A percentile compares a stretch with the other conserved stretches of the same genome.
phyloP scores from a whole-genome alignment of 2,329 filamentous ascomycete species.

The Epicoccum sorghinum region DNA sequence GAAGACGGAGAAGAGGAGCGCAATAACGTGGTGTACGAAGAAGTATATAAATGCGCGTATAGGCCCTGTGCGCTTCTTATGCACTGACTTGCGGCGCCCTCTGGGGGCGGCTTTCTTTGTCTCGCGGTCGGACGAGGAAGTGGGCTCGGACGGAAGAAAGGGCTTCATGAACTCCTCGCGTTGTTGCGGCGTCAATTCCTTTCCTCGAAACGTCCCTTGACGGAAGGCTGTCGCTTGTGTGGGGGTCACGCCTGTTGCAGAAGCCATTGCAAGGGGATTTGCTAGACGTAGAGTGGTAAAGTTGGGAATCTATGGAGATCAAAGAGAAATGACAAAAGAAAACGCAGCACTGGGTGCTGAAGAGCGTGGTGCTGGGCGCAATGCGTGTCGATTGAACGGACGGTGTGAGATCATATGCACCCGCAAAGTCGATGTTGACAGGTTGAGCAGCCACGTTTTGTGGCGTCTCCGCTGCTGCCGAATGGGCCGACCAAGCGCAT shows the following conservation, averaged over 20 bases:
- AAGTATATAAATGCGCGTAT: conserved; percentile 68
- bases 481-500: conserved; percentile 30
- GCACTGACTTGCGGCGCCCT: conserved; percentile 28
- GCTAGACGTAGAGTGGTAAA: conserved; percentile 10
- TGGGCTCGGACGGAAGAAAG: conserved; percentile 58
- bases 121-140: conserved; percentile 25
- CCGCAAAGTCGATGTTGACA: conserved; percentile 20
- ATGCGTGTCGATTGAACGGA: conserved; percentile 17
- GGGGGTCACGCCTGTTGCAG: conserved; percentile 38
- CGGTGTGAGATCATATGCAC: conserved; percentile 24
- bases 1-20: conserved; percentile 86
- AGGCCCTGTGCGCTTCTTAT: conserved; percentile 59
- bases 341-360: neutral
- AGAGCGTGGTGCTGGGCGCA: neutral
- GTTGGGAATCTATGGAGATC: neutral
- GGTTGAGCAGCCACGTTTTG: conserved; percentile 38
- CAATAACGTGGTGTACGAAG: conserved; percentile 71
- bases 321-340: conserved; percentile 2
- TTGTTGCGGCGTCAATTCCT: conserved; percentile 52
- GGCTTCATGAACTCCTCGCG: conserved; percentile 59
- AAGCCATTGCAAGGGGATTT: conserved; percentile 36
- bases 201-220: conserved; percentile 44
- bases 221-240: conserved; percentile 44
- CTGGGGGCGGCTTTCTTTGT: conserved; percentile 17
- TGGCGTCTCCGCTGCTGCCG: conserved; percentile 35